Base-by-base conservation (phyloP, 192 early-diverging fungal species). In the Phlyctochytrium planicorne region DNA sequence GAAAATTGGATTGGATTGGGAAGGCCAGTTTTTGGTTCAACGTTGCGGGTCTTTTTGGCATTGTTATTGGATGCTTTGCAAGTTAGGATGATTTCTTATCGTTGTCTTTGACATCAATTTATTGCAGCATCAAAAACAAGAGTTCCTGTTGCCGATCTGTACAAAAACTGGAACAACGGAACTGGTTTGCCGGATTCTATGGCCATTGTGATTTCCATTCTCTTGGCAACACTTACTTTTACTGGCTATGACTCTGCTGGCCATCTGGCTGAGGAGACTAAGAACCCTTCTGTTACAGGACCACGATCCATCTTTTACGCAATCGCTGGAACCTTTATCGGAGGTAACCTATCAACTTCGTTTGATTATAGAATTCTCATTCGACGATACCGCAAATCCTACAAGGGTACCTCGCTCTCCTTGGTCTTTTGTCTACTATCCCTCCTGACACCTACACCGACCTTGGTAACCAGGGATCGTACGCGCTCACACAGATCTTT, bases 191-290 rank as follows among this genome's bases (percentile, higher is more conserved):
- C 69, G 2, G 69, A 70, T 35, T 60, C 62, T 20, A 64, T 60
- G 69, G 69, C 69, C 3, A 62, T 55, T 33, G 57, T 61, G 14
- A 64, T 65, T 24, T 70, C 69, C 50, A 61, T 70, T 27, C 50
- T 70, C 17, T 62, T 70, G 2, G 69, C 69, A 14, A 63, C 60
- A 47, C 50, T 70, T 20, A 70, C 69, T 1, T 70, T 64, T 53
- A 64, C 69, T 3, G 69, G 69, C 30, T 70, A 70, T 62, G 69
- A 70, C 34, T 59, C 53, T 4, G 69, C 69, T 17, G 61, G 62
- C n/a, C 69, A 70, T 31, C 53, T 70, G 2, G 69, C 69, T 20
- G 69, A 70, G 53, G 69, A 70, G 53, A 70, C 69, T 6, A 34
- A 3, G 2, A 70, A 70, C 53, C 61, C 62, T 10, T 60, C 69